A percentile compares a stretch with the other conserved stretches of the same genome.
These are phyloP conservation scores for Diplotaxis tenuifolia DNA, from an alignment of 345 rosid genomes.

Conservation along the genomic window DNA sequence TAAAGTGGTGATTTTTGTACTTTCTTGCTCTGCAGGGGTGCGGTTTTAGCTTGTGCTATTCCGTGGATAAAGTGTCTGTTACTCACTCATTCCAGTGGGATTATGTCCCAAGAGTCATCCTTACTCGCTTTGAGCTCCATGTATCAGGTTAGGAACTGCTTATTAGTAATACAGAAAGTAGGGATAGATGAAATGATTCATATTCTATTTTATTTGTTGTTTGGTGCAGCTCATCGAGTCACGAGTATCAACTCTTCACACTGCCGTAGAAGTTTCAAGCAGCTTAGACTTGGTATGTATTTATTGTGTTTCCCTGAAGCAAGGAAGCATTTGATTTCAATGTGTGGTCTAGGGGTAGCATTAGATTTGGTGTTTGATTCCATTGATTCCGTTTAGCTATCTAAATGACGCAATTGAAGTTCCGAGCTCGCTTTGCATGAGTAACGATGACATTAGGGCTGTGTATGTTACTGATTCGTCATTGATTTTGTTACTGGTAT, in stretches of 20 bases:
- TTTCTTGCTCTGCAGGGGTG: conserved; percentile 71
- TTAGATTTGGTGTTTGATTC: not conserved
- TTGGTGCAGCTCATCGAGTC: conserved; percentile 73
- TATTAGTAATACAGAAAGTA: not conserved
- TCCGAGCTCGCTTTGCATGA: not conserved
- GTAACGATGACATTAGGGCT: not conserved
- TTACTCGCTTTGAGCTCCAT: conserved; percentile 65
- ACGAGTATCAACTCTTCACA: conserved; percentile 60
- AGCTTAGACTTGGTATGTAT: conserved; percentile 50
- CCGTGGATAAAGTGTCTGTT: conserved; percentile 87
- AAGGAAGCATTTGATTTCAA: not conserved
- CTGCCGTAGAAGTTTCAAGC: conserved; percentile 73
- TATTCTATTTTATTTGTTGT: conserved; percentile 2
- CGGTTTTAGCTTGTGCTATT: conserved; percentile 75
- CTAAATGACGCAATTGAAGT: not conserved
- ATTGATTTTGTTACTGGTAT: conserved; percentile 26
- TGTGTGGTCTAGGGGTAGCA: not conserved
- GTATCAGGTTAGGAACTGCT: conserved; percentile 62
- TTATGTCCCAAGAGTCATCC: conserved; percentile 85
- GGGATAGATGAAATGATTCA: not conserved
- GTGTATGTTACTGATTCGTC: not conserved
- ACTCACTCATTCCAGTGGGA: conserved; percentile 77
- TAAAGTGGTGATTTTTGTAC: not conserved
- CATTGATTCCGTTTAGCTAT: not conserved
- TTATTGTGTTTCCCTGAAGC: not conserved